These are phyloP conservation scores for Dothideomycetes sp. DNA, from an alignment of 2,329 filamentous ascomycete species.

Conservation along the genomic window DNA sequence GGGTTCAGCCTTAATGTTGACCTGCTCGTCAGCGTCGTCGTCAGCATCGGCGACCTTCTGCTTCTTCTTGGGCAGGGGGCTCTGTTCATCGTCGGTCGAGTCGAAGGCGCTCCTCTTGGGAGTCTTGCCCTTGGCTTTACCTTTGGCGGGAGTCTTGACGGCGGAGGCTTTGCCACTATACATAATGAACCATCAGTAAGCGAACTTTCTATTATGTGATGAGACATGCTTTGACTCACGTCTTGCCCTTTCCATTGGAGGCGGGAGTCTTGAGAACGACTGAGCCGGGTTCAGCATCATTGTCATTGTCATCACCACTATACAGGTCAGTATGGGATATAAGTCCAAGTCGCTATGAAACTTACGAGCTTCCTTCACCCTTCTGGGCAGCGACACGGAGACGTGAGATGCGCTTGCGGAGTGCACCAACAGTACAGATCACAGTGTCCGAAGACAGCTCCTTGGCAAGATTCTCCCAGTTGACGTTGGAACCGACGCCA, in stretches of 20 bases:
- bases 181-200: no score
- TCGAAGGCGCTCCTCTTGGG: conserved; percentile 2
- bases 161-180: no score
- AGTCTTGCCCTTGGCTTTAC: neutral
- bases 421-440: conserved; percentile 4
- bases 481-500: conserved; percentile 1
- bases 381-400: neutral
- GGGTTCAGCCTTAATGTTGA: conserved; percentile 24
- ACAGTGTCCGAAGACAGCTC: conserved; percentile 4
- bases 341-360: no score
- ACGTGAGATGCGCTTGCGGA: conserved; percentile 10
- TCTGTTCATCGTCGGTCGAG: conserved; percentile 3
- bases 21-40: no score
- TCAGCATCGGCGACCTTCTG: conserved; percentile 26
- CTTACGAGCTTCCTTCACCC: neutral
- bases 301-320: no score
- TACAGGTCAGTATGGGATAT: no score
- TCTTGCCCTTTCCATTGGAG: conserved; percentile 3
- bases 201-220: no score
- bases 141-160: conserved; percentile 7
- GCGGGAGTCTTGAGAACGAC: conserved; percentile 8
- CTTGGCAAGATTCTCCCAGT: conserved; percentile 8
- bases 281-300: no score
- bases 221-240: no score
- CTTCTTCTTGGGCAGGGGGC: conserved; percentile 22